Conservation (phyloP, 2,329 filamentous ascomycete species). For the Penicillium griseofulvum region DNA sequence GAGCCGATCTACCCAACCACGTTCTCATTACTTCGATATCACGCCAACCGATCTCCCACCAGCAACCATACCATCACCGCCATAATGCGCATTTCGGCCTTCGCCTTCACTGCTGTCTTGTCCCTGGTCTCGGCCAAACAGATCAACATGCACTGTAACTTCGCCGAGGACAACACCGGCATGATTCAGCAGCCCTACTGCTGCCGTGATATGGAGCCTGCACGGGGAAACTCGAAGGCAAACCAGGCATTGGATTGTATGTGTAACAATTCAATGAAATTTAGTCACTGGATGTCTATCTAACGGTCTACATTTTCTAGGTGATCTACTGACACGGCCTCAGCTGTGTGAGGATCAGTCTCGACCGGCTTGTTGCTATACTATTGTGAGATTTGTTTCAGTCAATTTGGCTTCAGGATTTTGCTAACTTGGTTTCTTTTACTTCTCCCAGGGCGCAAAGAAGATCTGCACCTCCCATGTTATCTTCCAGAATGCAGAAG, state of each 20-base stretch:
- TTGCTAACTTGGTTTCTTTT: background rate
- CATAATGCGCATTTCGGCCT: slow-evolving; percentile 22
- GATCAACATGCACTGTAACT: slow-evolving; percentile 28
- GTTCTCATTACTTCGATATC: background rate
- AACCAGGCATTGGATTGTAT: slow-evolving; percentile 26
- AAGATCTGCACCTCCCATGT: slow-evolving; percentile 30
- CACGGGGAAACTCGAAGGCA: slow-evolving; percentile 18
- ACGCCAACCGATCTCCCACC: background rate
- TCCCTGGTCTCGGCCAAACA: slow-evolving; percentile 19
- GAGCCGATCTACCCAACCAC: background rate
- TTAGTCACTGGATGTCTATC: background rate
- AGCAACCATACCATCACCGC: background rate
- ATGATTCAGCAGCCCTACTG: slow-evolving; percentile 32
- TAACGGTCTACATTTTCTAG: slow-evolving; percentile 13
- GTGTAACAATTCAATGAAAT: background rate
- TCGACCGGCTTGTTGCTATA: slow-evolving; percentile 31
- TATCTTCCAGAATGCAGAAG: slow-evolving; percentile 20
- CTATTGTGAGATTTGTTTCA: slow-evolving; percentile 26
- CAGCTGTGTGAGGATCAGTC: slow-evolving; percentile 28
- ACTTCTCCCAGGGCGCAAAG: slow-evolving; percentile 19
- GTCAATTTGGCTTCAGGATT: background rate
- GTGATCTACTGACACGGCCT: slow-evolving; percentile 14
- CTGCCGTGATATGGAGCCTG: slow-evolving; percentile 25
- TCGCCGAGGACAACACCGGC: slow-evolving; percentile 26
- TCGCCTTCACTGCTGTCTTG: slow-evolving; percentile 14